Evolutionary conservation across 2,329 filamentous ascomycete genomes (phyloP).

Genomic region (Ampelomyces quisqualis): DNA sequence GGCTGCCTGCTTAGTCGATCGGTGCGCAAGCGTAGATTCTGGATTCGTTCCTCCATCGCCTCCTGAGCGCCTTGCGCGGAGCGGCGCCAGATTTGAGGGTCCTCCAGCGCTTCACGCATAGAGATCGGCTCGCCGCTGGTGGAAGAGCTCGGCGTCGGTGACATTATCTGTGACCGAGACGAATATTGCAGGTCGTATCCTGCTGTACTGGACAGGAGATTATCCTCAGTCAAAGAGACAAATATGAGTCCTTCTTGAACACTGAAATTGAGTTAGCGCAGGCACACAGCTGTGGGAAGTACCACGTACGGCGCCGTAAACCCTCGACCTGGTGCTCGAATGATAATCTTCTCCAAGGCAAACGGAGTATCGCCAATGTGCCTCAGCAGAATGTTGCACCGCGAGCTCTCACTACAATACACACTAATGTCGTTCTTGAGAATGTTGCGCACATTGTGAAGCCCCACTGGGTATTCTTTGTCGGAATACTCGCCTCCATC

Average conservation of each 20-base stretch:
- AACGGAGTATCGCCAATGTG: slow-evolving; percentile 82
- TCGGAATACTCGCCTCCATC: slow-evolving; percentile 70
- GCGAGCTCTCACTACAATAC: slow-evolving; percentile 85
- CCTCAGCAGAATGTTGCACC: slow-evolving; percentile 81
- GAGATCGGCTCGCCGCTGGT: slow-evolving; percentile 35
- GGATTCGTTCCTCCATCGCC: slow-evolving; percentile 29
- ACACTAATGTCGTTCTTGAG: slow-evolving; percentile 79
- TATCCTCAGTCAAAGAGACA: slow-evolving; percentile 79
- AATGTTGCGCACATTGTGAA: slow-evolving; percentile 66
- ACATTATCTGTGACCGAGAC: slow-evolving; percentile 24
- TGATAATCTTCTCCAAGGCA: slow-evolving; percentile 78
- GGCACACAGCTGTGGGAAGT: slow-evolving; percentile 6
- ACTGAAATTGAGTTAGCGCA: slow-evolving; percentile 51
- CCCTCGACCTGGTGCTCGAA: slow-evolving; percentile 77
- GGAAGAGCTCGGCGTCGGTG: slow-evolving; percentile 29
- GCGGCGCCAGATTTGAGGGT: slow-evolving; percentile 37
- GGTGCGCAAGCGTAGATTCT: slow-evolving; percentile 26
- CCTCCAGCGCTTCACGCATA: slow-evolving; percentile 38
- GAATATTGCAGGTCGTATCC: slow-evolving; percentile 70
- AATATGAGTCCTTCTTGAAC: slow-evolving; percentile 93
- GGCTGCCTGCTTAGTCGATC: slow-evolving; percentile 12
- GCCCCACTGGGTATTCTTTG: slow-evolving; percentile 56
- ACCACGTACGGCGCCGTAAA: slow-evolving; percentile 81
- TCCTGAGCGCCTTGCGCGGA: slow-evolving; percentile 28
- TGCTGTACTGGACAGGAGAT: slow-evolving; percentile 70